Evolutionary conservation across 2,329 filamentous ascomycete species (phyloP).

Genomic region (Cladophialophora bantiana): DNA sequence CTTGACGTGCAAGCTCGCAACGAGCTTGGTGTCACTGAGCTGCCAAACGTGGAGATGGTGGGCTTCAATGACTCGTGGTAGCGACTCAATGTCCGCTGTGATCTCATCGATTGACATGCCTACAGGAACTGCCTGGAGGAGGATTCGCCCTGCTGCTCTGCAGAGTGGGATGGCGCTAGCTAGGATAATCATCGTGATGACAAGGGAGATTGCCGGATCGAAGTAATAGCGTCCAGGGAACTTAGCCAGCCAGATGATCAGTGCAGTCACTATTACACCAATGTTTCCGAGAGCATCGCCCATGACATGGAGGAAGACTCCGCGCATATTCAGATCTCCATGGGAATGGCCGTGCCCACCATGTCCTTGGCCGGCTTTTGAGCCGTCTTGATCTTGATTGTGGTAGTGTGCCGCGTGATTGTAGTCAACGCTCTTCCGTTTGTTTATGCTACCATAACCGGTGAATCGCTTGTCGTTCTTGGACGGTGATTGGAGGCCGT

Average conservation of each 20-base stretch:
- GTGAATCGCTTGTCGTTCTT: conserved; percentile 34
- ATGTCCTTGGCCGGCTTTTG: conserved; percentile 51
- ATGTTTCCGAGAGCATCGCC: conserved; percentile 58
- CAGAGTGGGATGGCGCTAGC: conserved; percentile 58
- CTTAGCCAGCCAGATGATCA: conserved; percentile 88
- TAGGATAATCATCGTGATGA: conserved; percentile 83
- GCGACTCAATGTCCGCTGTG: conserved; percentile 83
- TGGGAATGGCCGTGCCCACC: conserved; percentile 78
- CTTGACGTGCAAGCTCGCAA: conserved; percentile 92
- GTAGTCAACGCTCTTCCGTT: conserved; percentile 45
- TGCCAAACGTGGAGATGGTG: conserved; percentile 99
- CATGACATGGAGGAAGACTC: conserved; percentile 70
- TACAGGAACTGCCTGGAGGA: conserved; percentile 91
- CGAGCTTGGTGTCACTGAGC: conserved; percentile 89
- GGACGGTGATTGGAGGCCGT: conserved; percentile 39
- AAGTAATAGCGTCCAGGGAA: conserved; percentile 85
- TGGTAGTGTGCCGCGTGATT: conserved; percentile 80
- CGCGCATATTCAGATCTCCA: conserved; percentile 92
- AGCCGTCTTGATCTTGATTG: conserved; percentile 70
- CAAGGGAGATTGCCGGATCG: conserved; percentile 88
- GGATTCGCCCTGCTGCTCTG: conserved; percentile 71
- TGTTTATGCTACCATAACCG: conserved; percentile 36
- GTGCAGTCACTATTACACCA: conserved; percentile 66
- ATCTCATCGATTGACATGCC: conserved; percentile 89
- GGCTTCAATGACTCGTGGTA: conserved; percentile 86